These are phyloP conservation scores for Alternaria dauci DNA, from an alignment of 2,329 filamentous ascomycete genomes.

Conservation along the genomic window DNA sequence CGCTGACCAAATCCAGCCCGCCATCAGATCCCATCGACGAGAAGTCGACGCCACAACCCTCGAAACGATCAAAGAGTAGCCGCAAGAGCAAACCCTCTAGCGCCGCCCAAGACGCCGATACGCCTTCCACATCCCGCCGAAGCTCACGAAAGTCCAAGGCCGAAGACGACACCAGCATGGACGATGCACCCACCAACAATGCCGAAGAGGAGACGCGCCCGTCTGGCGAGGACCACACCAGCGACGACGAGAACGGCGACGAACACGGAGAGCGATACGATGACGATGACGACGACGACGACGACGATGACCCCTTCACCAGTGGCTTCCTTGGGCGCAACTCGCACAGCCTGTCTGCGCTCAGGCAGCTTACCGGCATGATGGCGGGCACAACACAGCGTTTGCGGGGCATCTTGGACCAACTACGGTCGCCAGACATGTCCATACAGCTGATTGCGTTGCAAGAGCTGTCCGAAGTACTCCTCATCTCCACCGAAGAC, in stretches of 20 bases:
- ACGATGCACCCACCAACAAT: constrained; percentile 70
- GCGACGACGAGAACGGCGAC: constrained; percentile 63
- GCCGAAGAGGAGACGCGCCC: constrained; percentile 58
- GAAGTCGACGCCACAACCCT: constrained; percentile 66
- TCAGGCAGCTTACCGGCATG: constrained; percentile 85
- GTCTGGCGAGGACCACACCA: constrained; percentile 51
- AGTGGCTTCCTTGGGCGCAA: constrained; percentile 71
- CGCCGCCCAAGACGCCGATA: constrained; percentile 32
- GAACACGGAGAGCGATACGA: constrained; percentile 56
- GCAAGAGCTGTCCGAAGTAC: constrained; percentile 89
- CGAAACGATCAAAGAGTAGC: constrained; percentile 77
- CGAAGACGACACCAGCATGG: constrained; percentile 75
- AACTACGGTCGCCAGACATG: constrained; percentile 80
- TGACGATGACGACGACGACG: constrained; percentile 59
- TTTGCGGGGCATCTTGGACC: constrained; percentile 68
- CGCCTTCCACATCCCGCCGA: constrained; percentile 44
- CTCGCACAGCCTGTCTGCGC: constrained; percentile 70
- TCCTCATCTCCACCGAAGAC: constrained; percentile 95
- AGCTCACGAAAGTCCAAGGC: constrained; percentile 50
- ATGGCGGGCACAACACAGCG: constrained; percentile 85
- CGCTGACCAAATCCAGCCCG: constrained; percentile 58
- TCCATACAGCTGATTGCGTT: constrained; percentile 90
- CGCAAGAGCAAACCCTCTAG: constrained; percentile 64
- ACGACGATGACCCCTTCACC: constrained; percentile 67
- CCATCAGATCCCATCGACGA: constrained; percentile 72